Base-by-base conservation (phyloP, 352 stramenopile genomes). In the Pythium sukuiense region DNA sequence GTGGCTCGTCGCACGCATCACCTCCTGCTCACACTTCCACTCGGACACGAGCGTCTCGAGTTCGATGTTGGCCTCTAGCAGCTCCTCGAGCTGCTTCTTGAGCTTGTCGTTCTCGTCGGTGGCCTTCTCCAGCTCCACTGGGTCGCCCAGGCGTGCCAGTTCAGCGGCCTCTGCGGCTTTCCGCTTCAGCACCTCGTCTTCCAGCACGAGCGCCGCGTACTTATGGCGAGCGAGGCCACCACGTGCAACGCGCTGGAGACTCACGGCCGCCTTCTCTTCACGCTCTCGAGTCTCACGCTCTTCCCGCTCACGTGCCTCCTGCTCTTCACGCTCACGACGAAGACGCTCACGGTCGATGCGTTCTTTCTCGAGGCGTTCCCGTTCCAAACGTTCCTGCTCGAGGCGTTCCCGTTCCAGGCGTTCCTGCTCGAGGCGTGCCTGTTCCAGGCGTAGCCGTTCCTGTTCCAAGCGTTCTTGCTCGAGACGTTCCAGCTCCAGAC, bases 1-100 rank as follows among this genome's bases (percentile, higher is more conserved):
- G 39, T 80, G 76, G 61, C 76, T 87, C 3, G 80, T 85, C 16
- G 80, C 80, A n/a, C 79, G 70, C 6, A 88, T 37, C 27, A 89
- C 77, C 13, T 89, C 73, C 37, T 78, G 71, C 33, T 89, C 76
- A 45, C 74, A 85, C 8, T 73, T 73, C 63, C 77, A 83, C 64
- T 91, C 83, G 11, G 73, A 72, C 64, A 89, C 80, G 32, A 85
- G 71, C 8, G 70, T 68, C 55, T 91, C 76, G 29, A 91, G 57
- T 61, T 89, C 79, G 45, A 80, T 67, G 67, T 89, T 91, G 13
- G 65, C 74, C 59, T 80, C 74, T n/a, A 87, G 61, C 6, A 93
- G 69, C 52, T 89, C 76, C 32, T 72, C 73, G 13, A 93, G 70
- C 62, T 90, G 80, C 46, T 72, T 52, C 35, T 83, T 85, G 41